phyloP scores from a whole-genome alignment of 1,284 basidiomycete genomes.

The Apiotrichum laibachii region DNA sequence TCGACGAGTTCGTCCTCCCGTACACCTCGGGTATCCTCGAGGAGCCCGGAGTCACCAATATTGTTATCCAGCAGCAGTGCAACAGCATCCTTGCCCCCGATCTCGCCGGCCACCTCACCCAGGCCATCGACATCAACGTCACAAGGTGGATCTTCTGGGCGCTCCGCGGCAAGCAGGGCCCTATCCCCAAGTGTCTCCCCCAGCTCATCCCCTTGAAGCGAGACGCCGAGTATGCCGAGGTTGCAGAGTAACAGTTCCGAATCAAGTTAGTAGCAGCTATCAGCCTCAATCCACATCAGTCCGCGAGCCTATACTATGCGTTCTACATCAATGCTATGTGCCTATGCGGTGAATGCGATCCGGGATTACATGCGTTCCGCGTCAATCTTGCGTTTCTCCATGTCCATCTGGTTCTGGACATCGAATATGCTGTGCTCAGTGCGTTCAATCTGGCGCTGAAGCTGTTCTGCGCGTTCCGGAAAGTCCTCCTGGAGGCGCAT shows the following conservation, averaged over 20 bases:
- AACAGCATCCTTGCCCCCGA: neutral
- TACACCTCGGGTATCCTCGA: slow-evolving; percentile 9
- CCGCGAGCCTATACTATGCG: too few species aligned
- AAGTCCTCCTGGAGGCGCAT: slow-evolving; percentile 1
- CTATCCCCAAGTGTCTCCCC: slow-evolving; percentile 2
- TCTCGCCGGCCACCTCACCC: slow-evolving; percentile 6
- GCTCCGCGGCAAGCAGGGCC: slow-evolving; percentile 4
- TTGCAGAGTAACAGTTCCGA: too few species aligned
- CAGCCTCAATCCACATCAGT: too few species aligned
- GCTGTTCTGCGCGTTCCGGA: neutral
- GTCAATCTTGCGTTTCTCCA: neutral
- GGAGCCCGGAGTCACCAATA: slow-evolving; percentile 14
- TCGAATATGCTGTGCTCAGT: slow-evolving; percentile 5
- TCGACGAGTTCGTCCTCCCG: slow-evolving; percentile 9
- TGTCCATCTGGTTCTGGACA: slow-evolving; percentile 9
- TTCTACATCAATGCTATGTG: too few species aligned
- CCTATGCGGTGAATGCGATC: too few species aligned
- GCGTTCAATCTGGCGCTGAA: slow-evolving; percentile 7
- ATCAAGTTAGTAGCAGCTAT: too few species aligned
- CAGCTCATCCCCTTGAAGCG: neutral
- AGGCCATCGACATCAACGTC: slow-evolving; percentile 11
- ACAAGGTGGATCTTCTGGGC: slow-evolving; percentile 4
- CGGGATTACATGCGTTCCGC: too few species aligned
- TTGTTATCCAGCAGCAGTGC: slow-evolving; percentile 14
- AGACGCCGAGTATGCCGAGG: neutral